Evolutionary conservation across 2,329 filamentous ascomycete genomes (phyloP).

Genomic region (Calonectria leucothoes): DNA sequence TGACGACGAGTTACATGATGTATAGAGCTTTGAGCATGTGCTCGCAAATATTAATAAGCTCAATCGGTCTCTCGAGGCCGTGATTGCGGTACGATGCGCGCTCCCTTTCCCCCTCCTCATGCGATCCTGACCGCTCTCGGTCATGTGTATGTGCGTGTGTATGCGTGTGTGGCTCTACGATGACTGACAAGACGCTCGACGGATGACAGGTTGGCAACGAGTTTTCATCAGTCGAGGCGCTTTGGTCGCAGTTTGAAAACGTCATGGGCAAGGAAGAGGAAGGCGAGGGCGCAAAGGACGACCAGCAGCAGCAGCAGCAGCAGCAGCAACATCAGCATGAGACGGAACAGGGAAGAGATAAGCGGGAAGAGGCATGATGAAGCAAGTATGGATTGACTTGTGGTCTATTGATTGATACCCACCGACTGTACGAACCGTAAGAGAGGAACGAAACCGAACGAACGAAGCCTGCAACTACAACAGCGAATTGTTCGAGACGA

Average conservation of each 20-base stretch:
- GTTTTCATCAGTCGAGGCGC: constrained; percentile 94
- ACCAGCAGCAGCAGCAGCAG: constrained; percentile 29
- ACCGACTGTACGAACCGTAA: not conserved
- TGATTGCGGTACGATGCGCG: constrained; percentile 76
- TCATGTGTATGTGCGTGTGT: too few relatives aligned
- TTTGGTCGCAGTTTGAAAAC: constrained; percentile 97
- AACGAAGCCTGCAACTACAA: too few relatives aligned
- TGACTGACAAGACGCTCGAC: not conserved
- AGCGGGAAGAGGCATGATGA: constrained; percentile 30
- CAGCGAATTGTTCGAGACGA: not conserved
- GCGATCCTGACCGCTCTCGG: not conserved
- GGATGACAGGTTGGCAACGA: constrained; percentile 84
- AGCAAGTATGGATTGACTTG: not conserved
- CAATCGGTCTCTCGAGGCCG: constrained; percentile 90
- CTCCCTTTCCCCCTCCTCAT: not conserved
- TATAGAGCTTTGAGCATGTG: constrained; percentile 85
- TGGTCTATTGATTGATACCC: constrained; percentile 38
- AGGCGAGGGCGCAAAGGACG: constrained; percentile 36
- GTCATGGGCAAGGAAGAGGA: constrained; percentile 83
- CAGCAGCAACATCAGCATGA: constrained; percentile 19
- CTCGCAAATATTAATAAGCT: constrained; percentile 96
- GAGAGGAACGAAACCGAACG: too few relatives aligned
- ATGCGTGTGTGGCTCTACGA: not conserved
- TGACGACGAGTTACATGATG: not conserved
- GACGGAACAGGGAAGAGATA: constrained; percentile 20